Evolutionary conservation across 208 protist genomes (phyloP).

Genomic region (Crithidia brevicula): DNA sequence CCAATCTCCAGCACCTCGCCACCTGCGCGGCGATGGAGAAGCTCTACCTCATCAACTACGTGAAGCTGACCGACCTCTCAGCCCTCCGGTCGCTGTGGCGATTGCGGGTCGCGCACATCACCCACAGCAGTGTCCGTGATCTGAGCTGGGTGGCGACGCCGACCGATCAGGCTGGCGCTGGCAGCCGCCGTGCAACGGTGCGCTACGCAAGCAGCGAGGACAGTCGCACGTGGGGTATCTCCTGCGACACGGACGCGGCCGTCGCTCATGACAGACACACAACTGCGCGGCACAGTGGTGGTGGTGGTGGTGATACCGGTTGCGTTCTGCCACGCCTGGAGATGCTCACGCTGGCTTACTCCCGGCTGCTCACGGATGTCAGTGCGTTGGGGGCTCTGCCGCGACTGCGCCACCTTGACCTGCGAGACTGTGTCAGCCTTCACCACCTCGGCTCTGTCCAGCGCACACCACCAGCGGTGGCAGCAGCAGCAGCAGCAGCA

Average conservation of each 20-base stretch:
- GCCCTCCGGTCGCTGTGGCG: conserved; percentile 17
- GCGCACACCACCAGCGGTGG: not conserved
- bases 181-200: too few species aligned
- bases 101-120: conserved; percentile 18
- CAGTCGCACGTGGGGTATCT: too few species aligned
- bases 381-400: conserved; percentile 19
- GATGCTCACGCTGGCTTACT: conserved; percentile 27
- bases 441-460: conserved; percentile 1
- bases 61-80: conserved; percentile 4
- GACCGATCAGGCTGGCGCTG: too few species aligned
- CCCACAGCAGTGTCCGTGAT: conserved; percentile 23
- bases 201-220: too few species aligned
- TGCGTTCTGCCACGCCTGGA: conserved; percentile 24
- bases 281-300: not conserved
- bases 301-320: too few species aligned
- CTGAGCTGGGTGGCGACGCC: conserved; percentile 12
- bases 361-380: conserved; percentile 13
- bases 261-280: too few species aligned
- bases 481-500: conserved; percentile 8
- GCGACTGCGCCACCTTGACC: conserved; percentile 22
- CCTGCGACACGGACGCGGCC: too few species aligned
- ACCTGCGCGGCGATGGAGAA: conserved; percentile 14
- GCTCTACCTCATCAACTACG: conserved; percentile 16
- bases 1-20: conserved; percentile 4
- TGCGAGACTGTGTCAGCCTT: conserved; percentile 12